These are phyloP conservation scores for Mucor piriformis DNA, from an alignment of 371 early-diverging fungal genomes.

Conservation along the genomic window DNA sequence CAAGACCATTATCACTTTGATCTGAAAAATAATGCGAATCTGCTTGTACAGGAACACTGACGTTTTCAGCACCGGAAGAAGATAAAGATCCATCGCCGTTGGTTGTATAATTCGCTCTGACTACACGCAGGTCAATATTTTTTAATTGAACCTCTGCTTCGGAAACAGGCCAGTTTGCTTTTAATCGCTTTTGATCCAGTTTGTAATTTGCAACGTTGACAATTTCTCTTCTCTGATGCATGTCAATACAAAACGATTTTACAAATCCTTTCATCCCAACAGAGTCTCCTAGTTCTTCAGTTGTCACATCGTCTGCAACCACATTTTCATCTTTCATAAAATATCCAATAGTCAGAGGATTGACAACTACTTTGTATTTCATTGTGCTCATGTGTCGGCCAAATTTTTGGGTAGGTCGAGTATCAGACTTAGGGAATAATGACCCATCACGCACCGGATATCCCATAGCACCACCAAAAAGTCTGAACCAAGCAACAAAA, in stretches of 20 bases:
- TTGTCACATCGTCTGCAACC: slow-evolving; percentile 7
- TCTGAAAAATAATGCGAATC: slow-evolving; percentile 4
- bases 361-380: slow-evolving; percentile 45
- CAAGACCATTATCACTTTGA: slow-evolving; percentile 14
- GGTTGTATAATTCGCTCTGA: slow-evolving; percentile 24
- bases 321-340: slow-evolving; percentile 37
- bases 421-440: slow-evolving; percentile 33
- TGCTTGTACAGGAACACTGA: background rate
- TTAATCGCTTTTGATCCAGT: slow-evolving; percentile 42
- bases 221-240: slow-evolving; percentile 50
- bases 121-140: slow-evolving; percentile 50
- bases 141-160: slow-evolving; percentile 54
- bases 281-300: slow-evolving; percentile 38
- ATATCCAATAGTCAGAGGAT: slow-evolving; percentile 32
- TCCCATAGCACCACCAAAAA: slow-evolving; percentile 48
- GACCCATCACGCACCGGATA: slow-evolving; percentile 34
- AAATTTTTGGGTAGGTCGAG: slow-evolving; percentile 32
- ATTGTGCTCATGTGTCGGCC: slow-evolving; percentile 47
- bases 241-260: slow-evolving; percentile 45
- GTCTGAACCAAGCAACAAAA: slow-evolving; percentile 35
- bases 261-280: slow-evolving; percentile 54
- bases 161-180: slow-evolving; percentile 50
- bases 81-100: slow-evolving; percentile 1
- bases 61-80: slow-evolving; percentile 20
- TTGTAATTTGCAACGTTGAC: slow-evolving; percentile 32